Percentiles rank a stretch among this genome's conserved stretches.
phyloP scores from a whole-genome alignment of 176 grass and related monocot species.

The Oryza rufipogon region DNA sequence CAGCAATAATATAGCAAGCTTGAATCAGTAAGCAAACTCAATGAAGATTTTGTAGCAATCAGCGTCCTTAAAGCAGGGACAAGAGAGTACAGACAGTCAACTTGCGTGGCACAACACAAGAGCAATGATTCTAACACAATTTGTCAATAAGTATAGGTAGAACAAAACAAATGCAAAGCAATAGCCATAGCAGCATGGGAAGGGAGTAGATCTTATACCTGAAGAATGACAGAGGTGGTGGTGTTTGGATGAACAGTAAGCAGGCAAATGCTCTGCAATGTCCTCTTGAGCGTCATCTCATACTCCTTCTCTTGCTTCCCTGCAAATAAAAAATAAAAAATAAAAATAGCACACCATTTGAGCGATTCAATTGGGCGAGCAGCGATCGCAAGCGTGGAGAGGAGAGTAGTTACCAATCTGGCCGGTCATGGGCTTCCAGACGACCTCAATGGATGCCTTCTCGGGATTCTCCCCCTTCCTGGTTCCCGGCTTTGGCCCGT shows the following conservation, averaged over 20 bases:
- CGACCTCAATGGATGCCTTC: slow-evolving; percentile 83
- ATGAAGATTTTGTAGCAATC: background rate
- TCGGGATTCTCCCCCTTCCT: slow-evolving; percentile 93
- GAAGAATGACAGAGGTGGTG: slow-evolving; percentile 78
- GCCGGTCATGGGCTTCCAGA: slow-evolving; percentile 91
- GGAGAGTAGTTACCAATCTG: slow-evolving; percentile 57
- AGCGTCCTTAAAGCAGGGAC: too few relatives aligned
- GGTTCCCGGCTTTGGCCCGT: slow-evolving; percentile 78
- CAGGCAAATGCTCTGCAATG: slow-evolving; percentile 85
- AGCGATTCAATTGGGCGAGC: background rate
- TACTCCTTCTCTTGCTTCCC: slow-evolving; percentile 84
- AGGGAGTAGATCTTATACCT: slow-evolving; percentile 36
- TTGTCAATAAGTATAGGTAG: background rate
- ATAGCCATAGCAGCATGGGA: background rate
- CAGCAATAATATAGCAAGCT: background rate
- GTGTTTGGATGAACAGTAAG: slow-evolving; percentile 88
- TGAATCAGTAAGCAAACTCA: background rate
- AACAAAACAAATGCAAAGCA: background rate
- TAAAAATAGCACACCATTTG: background rate
- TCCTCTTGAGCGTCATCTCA: slow-evolving; percentile 86
- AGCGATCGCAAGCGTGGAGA: background rate
- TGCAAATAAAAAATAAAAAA: slow-evolving; percentile 17
- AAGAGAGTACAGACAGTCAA: background rate
- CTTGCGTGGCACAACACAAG: background rate
- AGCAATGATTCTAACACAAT: background rate